Evolutionary conservation across 352 stramenopile species (phyloP), one percentile per base, ranked within the genome.

Genomic region (Globisporangium viniferum): DNA sequence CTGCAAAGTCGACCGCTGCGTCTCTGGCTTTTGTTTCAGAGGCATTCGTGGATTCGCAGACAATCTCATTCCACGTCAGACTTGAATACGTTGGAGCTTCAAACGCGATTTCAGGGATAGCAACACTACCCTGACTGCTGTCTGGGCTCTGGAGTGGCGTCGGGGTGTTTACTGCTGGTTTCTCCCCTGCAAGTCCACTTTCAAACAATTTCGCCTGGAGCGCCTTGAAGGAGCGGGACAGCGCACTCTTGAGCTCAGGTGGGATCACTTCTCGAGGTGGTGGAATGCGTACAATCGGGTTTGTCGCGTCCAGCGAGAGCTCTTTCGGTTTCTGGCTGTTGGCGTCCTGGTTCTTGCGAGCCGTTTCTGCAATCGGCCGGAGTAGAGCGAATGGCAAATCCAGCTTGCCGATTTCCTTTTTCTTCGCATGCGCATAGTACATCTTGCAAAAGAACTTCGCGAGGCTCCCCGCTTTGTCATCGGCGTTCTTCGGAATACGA

Each of bases 371-470:
- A 59, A 94, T 93, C 8, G 85, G 80, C 24, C 79, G 86, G 22
- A 94, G 73, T 20, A 94, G 71, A 7, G 83, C 78, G 58, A 91
- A 80, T 1, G 87, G 87, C 36, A 94, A 73, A 58, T 94, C 84
- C 4, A 92, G 66, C 64, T 92, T 93, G 9, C 76, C 85, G 10
- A 92, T 91, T 61, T 92, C 83, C 71, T 90, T 89, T 62, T 90
- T 92, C 70, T 93, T 93, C 27, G 87, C 86, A 59, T 94, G 87
- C 3, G 75, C 79, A 59, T 92, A 92, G 62, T 93, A 94, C 83
- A 94, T 85, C 39, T 85, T 89, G 71, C 84, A 92, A 49, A 94
- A 94, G 46, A 93, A 94, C 63, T 90, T 82, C 15, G 87, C 87
- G 31, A 94, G 74, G 36, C 78, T 90, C 18, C 82, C 82, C 51